phyloP scores from a whole-genome alignment of 2,329 filamentous ascomycete genomes.

The Magnaporthiopsis poae region DNA sequence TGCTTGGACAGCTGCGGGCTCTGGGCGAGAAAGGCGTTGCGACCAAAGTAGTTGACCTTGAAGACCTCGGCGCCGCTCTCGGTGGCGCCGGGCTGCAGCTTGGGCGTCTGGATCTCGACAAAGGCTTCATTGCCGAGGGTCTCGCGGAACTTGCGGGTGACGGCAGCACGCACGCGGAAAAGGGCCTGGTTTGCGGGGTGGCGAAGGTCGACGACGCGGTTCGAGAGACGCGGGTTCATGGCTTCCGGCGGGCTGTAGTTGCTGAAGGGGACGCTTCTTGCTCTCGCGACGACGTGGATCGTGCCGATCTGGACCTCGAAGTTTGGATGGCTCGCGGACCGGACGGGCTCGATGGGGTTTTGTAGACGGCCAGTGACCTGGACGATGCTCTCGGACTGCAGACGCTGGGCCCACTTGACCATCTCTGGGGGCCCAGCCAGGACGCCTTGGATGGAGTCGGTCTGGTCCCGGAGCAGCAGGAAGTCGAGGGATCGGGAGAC shows the following conservation, averaged over 20 bases:
- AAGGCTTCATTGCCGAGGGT: conserved; percentile 68
- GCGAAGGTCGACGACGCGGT: conserved; percentile 73
- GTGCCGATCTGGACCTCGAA: conserved; percentile 61
- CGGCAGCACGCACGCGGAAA: conserved; percentile 74
- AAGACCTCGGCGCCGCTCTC: conserved; percentile 89
- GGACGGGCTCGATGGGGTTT: conserved; percentile 61
- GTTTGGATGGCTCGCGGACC: conserved; percentile 64
- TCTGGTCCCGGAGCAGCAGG: conserved; percentile 75
- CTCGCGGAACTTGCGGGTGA: conserved; percentile 69
- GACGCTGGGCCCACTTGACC: conserved; percentile 77
- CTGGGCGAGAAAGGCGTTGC: conserved; percentile 79
- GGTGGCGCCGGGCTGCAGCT: conserved; percentile 79
- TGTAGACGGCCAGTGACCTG: conserved; percentile 66
- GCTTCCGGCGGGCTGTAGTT: conserved; percentile 49
- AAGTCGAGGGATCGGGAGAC: conserved; percentile 78
- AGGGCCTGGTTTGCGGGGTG: conserved; percentile 80
- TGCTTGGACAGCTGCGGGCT: conserved; percentile 89
- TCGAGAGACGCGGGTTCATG: conserved; percentile 59
- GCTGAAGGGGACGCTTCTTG: conserved; percentile 39
- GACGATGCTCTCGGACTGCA: conserved; percentile 69
- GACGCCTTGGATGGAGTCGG: conserved; percentile 75
- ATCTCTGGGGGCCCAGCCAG: conserved; percentile 48
- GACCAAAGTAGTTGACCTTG: conserved; percentile 81
- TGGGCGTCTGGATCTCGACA: conserved; percentile 88
- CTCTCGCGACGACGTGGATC: conserved; percentile 42